These are phyloP conservation scores for Agapanthus africanus DNA, from an alignment of 106 monocot genomes.

Conservation along the genomic window DNA sequence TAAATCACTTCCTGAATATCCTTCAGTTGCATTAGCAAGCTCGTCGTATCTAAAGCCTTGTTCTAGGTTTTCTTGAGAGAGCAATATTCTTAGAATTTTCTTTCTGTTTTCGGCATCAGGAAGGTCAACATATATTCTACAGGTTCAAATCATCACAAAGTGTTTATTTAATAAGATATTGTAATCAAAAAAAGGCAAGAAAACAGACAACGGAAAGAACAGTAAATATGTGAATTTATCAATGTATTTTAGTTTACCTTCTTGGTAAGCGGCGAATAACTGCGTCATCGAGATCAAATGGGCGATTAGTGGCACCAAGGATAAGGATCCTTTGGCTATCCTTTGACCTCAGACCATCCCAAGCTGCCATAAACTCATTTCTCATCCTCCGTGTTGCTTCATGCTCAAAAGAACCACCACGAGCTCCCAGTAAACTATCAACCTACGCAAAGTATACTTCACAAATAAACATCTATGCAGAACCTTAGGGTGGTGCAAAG, in stretches of 20 bases:
- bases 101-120: slow-evolving; percentile 73
- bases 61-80: slow-evolving; percentile 72
- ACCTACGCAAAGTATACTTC: slow-evolving; percentile 32
- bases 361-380: slow-evolving; percentile 99
- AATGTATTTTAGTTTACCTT: slow-evolving; percentile 45
- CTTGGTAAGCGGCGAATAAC: slow-evolving; percentile 95
- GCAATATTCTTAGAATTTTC: slow-evolving; percentile 77
- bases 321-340: slow-evolving; percentile 93
- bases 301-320: slow-evolving; percentile 95
- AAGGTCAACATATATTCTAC: slow-evolving; percentile 92
- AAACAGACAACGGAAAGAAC: too few species aligned
- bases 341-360: slow-evolving; percentile 94
- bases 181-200: not conserved
- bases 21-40: slow-evolving; percentile 92
- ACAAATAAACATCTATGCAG: not conserved
- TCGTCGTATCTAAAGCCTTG: slow-evolving; percentile 54
- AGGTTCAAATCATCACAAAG: not conserved
- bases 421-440: slow-evolving; percentile 90
- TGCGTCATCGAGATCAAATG: slow-evolving; percentile 99
- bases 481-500: not conserved
- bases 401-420: slow-evolving; percentile 93
- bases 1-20: slow-evolving; percentile 98
- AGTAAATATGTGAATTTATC: not conserved
- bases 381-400: slow-evolving; percentile 92
- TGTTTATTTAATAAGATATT: not conserved